These are phyloP conservation scores for Sordariomycetes sp. DNA, from an alignment of 2,329 filamentous ascomycete genomes.

Conservation along the genomic window DNA sequence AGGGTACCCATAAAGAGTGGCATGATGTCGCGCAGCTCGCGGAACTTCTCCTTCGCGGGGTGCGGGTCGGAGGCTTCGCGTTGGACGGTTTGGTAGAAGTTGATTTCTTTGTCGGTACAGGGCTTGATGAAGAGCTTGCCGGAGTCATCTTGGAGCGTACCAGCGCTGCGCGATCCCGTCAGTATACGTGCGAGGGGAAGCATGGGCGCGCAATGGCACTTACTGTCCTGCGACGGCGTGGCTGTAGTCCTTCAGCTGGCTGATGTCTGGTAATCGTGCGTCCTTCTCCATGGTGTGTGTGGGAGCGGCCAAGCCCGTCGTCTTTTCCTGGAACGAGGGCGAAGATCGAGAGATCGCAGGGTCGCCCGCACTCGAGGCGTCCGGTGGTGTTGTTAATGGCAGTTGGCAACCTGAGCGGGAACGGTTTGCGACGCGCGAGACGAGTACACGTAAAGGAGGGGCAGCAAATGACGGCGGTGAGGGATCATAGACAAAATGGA, in stretches of 20 bases:
- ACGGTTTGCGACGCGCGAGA: too few relatives aligned
- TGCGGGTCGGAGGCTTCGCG: conserved; percentile 16
- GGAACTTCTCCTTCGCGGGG: conserved; percentile 37
- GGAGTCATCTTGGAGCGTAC: conserved; percentile 74
- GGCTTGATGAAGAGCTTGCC: conserved; percentile 91
- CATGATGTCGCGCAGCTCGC: conserved; percentile 70
- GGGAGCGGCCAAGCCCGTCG: too few relatives aligned
- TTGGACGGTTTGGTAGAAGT: conserved; percentile 74
- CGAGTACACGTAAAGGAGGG: too few relatives aligned
- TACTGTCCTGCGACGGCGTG: conserved; percentile 80
- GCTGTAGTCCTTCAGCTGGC: conserved; percentile 53
- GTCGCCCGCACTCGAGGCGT: too few relatives aligned
- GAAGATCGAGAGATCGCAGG: too few relatives aligned
- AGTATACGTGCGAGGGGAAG: neutral
- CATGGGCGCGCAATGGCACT: too few relatives aligned
- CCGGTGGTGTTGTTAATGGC: too few relatives aligned
- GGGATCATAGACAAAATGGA: too few relatives aligned
- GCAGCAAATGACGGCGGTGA: too few relatives aligned
- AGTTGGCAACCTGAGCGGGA: too few relatives aligned
- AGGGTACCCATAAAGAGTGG: conserved; percentile 79
- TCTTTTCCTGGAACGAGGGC: too few relatives aligned
- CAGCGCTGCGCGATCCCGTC: conserved; percentile 58
- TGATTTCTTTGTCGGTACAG: conserved; percentile 75
- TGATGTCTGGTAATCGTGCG: neutral
- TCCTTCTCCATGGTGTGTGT: conserved; percentile 1